Conservation (phyloP, 2,329 filamentous ascomycete species). For the Trichoderma atrobrunneum region DNA sequence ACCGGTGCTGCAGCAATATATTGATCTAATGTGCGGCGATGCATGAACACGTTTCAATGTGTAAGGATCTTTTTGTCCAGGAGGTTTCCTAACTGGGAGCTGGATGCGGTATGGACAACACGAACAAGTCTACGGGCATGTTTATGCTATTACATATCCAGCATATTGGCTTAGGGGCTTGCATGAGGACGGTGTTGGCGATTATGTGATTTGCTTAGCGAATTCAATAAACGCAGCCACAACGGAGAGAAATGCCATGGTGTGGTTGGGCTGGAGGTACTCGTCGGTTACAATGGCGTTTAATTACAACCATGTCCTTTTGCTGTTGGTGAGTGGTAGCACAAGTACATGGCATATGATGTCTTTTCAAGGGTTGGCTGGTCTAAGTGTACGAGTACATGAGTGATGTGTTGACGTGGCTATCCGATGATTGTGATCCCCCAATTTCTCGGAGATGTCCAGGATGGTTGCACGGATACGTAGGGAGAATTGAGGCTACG, state of each 20-base stretch:
- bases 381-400: neutral
- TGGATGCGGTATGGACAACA: neutral
- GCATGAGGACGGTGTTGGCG: neutral
- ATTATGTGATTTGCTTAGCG: neutral
- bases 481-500: neutral
- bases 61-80: neutral
- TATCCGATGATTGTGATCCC: neutral
- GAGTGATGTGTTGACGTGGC: neutral
- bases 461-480: neutral
- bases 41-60: slow-evolving; percentile 19
- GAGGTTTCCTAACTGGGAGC: neutral
- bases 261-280: neutral
- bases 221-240: slow-evolving; percentile 12
- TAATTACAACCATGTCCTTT: neutral
- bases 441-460: neutral
- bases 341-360: neutral
- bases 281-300: neutral
- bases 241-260: neutral
- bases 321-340: neutral
- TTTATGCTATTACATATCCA: neutral
- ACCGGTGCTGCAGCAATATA: neutral
- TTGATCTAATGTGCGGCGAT: slow-evolving; percentile 2
- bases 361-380: neutral
- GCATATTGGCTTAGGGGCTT: neutral
- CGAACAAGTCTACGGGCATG: neutral